Base-by-base conservation (phyloP, 176 grass and related monocot genomes). In the Eleusine coracana region DNA sequence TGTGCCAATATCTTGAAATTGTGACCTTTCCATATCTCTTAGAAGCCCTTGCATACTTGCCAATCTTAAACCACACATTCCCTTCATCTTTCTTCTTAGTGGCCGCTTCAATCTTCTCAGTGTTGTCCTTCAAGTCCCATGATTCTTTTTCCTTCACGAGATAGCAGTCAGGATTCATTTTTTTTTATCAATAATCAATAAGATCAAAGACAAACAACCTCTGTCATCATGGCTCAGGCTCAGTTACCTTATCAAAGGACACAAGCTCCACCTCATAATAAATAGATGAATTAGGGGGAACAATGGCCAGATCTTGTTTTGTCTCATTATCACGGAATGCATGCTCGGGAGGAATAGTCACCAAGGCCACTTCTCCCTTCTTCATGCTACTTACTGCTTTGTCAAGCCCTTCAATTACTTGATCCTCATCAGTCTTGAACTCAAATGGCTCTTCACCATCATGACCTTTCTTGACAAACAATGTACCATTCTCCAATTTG, bases 61-160 rank as follows among this genome's bases (percentile, higher is more conserved):
- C 91, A 68, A 59, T 55, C 82, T 97, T 97, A 85, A 97, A 97
- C 51, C 85, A 81, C 54, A 60, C 78, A 73, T 97, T 97, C 40
- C 94, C 94, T 89, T 97, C 94, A 77, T 97, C 91, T 87, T 97
- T 97, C 51, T 94, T 97, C 61, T 88, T 93, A 34, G 87, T 64
- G 83, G 89, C 94, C 1, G 87, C 84, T 87, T 97, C 94, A 63
- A 94, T 92, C 85, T 97, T 97, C 85, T 97, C 91, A 64, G 78
- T 17, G 52, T 86, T 86, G 15, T 90, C 49, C 55, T 89, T 97
- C 61, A 97, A 65, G 39, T 93, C 88, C 94, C 94, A 97, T 6
- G 91, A 97, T 25, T 97, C 89, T 75, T 92, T 97, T 50, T 94
- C 94, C 91, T 97, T 44, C 44, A 77, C 0, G 23, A 73, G 63